phyloP scores from a whole-genome alignment of 495 filamentous ascomycete genomes.

The Zalerion maritima region DNA sequence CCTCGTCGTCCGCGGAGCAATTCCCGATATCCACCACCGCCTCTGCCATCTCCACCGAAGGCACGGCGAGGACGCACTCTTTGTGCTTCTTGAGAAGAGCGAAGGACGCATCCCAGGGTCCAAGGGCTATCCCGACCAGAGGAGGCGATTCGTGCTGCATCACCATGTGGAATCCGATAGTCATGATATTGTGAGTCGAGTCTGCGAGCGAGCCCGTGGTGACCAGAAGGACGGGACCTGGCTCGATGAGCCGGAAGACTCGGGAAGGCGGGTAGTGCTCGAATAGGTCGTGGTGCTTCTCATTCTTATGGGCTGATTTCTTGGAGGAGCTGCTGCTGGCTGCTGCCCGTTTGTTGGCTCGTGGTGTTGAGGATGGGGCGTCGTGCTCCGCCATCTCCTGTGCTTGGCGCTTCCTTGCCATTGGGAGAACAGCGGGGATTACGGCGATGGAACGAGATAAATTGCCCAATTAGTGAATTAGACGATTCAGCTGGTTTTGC shows the following conservation, averaged over 20 bases:
- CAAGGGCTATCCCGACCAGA: slow-evolving; percentile 19
- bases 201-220: slow-evolving; percentile 19
- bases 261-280: slow-evolving; percentile 16
- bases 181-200: slow-evolving; percentile 23
- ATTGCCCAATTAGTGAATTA: no score
- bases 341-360: no score
- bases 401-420: no score
- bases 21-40: slow-evolving; percentile 20
- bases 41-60: slow-evolving; percentile 15
- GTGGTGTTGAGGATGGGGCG: no score
- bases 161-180: slow-evolving; percentile 26
- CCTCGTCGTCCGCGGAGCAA: slow-evolving; percentile 36
- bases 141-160: slow-evolving; percentile 22
- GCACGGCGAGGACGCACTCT: slow-evolving; percentile 20
- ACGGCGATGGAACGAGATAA: no score
- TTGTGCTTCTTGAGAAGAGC: slow-evolving; percentile 14
- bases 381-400: no score
- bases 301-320: no score
- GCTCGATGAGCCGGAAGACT: slow-evolving; percentile 22
- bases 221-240: slow-evolving; percentile 22
- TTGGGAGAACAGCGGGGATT: no score
- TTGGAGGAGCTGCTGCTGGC: no score
- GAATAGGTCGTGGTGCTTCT: slow-evolving; percentile 9
- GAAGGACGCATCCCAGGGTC: slow-evolving; percentile 23
- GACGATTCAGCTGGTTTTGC: no score